Evolutionary conservation across 208 protist species (phyloP).

Genomic region (Trypanosoma theileri): DNA sequence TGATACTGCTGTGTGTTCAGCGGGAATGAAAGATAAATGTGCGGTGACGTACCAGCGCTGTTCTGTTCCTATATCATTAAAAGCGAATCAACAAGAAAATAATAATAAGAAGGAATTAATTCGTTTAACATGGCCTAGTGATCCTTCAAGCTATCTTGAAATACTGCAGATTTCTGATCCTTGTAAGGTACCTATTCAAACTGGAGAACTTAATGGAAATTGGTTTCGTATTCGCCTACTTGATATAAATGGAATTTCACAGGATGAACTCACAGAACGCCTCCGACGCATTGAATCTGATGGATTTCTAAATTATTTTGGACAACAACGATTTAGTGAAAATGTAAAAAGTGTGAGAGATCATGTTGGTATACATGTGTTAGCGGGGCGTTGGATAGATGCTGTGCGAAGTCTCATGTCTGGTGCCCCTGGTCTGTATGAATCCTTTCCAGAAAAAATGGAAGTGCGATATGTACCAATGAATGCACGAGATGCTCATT

Average conservation of each 20-base stretch:
- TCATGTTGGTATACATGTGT: slow-evolving; percentile 77
- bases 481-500: slow-evolving; percentile 55
- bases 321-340: slow-evolving; percentile 93
- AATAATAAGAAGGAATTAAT: not conserved
- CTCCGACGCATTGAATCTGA: slow-evolving; percentile 27
- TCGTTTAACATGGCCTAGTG: slow-evolving; percentile 13
- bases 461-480: slow-evolving; percentile 50
- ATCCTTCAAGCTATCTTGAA: slow-evolving; percentile 22
- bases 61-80: slow-evolving; percentile 40
- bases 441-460: slow-evolving; percentile 66
- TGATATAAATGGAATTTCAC: slow-evolving; percentile 25
- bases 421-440: slow-evolving; percentile 36
- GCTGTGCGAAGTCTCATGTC: slow-evolving; percentile 40
- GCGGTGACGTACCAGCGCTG: slow-evolving; percentile 87
- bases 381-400: slow-evolving; percentile 50
- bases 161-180: slow-evolving; percentile 19
- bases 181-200: slow-evolving; percentile 16
- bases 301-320: slow-evolving; percentile 96
- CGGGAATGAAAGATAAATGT: slow-evolving; percentile 93
- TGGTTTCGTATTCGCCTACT: slow-evolving; percentile 35
- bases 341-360: slow-evolving; percentile 35
- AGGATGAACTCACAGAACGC: slow-evolving; percentile 31
- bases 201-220: slow-evolving; percentile 48
- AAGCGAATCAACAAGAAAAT: not conserved
- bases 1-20: slow-evolving; percentile 57